Evolutionary conservation across 768 basidiomycete species (phyloP).

Genomic region (Leucogyrophana mollusca): DNA sequence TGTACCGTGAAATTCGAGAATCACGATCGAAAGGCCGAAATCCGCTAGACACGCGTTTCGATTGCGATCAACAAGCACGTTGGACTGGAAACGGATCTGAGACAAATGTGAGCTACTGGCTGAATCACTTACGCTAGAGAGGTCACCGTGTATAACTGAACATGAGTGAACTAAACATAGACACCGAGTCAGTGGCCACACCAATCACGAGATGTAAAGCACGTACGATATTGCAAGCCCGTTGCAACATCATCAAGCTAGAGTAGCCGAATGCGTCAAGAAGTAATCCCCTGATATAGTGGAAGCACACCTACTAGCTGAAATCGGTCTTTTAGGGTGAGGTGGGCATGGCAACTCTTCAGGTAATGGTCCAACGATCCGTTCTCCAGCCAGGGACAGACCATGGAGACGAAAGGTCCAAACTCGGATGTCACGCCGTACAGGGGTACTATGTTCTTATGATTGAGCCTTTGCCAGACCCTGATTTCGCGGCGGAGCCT

Average conservation of each 20-base stretch:
- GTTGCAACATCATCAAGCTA: constrained; percentile 3
- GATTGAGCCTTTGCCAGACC: constrained; percentile 16
- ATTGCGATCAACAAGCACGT: constrained; percentile 40
- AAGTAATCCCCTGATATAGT: not conserved
- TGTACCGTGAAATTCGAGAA: constrained; percentile 11
- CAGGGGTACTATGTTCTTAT: constrained; percentile 29
- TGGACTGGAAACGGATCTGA: constrained; percentile 40
- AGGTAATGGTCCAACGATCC: constrained; percentile 25
- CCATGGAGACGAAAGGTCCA: constrained; percentile 27
- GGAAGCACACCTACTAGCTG: not conserved
- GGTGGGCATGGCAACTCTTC: not conserved
- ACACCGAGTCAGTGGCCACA: too few species aligned
- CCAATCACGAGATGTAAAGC: too few species aligned
- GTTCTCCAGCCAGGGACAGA: constrained; percentile 31
- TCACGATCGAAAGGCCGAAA: constrained; percentile 39
- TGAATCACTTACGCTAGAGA: constrained; percentile 4
- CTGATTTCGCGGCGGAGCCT: constrained; percentile 26
- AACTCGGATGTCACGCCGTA: constrained; percentile 28
- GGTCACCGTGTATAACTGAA: constrained; percentile 4
- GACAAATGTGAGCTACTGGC: not conserved
- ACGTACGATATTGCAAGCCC: constrained; percentile 8
- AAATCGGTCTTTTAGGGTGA: constrained; percentile 8
- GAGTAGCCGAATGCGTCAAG: not conserved
- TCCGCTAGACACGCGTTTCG: constrained; percentile 42
- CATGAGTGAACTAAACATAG: too few species aligned